phyloP scores from a whole-genome alignment of 129 eudicot species.

The sunflower (Helianthus annuus) region DNA sequence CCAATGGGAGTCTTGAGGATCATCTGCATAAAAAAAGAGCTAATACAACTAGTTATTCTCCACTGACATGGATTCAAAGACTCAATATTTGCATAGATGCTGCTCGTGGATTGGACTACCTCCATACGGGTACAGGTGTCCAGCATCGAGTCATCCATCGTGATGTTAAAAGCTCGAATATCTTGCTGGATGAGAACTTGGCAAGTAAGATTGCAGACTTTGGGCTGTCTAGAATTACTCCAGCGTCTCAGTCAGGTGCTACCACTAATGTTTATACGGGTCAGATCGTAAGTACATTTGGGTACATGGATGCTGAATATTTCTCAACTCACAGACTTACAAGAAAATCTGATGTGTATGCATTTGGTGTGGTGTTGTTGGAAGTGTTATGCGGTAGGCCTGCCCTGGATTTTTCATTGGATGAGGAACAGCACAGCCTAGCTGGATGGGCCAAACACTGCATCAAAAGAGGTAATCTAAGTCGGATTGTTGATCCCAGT shows the following conservation, averaged over 20 bases:
- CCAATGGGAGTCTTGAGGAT: conserved; percentile 35
- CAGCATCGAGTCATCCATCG: conserved; percentile 36
- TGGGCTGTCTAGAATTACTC: conserved; percentile 34
- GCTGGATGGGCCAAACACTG: conserved; percentile 41
- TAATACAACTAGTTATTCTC: not conserved
- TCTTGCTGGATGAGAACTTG: conserved; percentile 33
- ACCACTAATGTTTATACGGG: conserved; percentile 33
- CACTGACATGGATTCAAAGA: conserved; percentile 29
- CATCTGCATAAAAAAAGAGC: conserved; percentile 22
- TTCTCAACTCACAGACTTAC: conserved; percentile 35
- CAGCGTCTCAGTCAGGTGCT: conserved; percentile 18
- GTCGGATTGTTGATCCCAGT: conserved; percentile 38
- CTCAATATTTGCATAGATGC: conserved; percentile 39
- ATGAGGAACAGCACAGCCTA: conserved; percentile 37
- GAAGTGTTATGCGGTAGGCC: conserved; percentile 49
- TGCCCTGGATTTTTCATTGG: conserved; percentile 42
- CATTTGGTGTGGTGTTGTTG: conserved; percentile 51
- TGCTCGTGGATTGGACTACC: conserved; percentile 42
- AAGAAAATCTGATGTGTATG: conserved; percentile 47
- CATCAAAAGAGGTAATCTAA: conserved; percentile 26
- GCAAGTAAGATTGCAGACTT: conserved; percentile 34
- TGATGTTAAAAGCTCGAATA: conserved; percentile 36
- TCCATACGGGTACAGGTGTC: conserved; percentile 36
- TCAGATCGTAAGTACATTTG: conserved; percentile 28
- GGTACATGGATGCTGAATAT: conserved; percentile 42